phyloP scores from a whole-genome alignment of 1,284 basidiomycete genomes.

The Malassezia pachydermatis region DNA sequence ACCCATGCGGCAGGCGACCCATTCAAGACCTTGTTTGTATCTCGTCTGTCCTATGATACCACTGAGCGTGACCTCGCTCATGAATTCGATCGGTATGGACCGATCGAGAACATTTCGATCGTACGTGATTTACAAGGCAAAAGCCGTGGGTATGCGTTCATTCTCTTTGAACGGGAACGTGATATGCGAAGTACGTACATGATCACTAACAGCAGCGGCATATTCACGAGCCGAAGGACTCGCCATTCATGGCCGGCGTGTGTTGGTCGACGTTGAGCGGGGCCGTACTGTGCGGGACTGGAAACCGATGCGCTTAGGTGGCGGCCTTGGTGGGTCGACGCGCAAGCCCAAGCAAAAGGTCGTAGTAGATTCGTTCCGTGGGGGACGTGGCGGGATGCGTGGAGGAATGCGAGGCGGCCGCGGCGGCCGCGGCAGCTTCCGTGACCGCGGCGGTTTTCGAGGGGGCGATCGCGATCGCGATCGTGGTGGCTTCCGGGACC shows the following conservation, averaged over 20 bases:
- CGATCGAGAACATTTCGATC: slow-evolving; percentile 80
- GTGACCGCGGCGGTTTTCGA: slow-evolving; percentile 18
- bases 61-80: slow-evolving; percentile 81
- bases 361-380: slow-evolving; percentile 1
- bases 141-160: slow-evolving; percentile 84
- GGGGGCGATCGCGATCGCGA: slow-evolving; percentile 5
- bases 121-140: slow-evolving; percentile 73
- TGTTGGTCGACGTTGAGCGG: slow-evolving; percentile 93
- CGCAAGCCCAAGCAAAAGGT: slow-evolving; percentile 32
- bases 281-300: slow-evolving; percentile 95
- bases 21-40: slow-evolving; percentile 95
- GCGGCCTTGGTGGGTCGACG: slow-evolving; percentile 83
- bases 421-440: slow-evolving; percentile 41
- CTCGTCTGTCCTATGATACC: slow-evolving; percentile 78
- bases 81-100: slow-evolving; percentile 90
- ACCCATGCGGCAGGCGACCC: slow-evolving; percentile 90
- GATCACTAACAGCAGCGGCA: slow-evolving; percentile 58
- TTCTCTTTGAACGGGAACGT: slow-evolving; percentile 92
- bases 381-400: slow-evolving; percentile 21
- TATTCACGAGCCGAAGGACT: slow-evolving; percentile 99
- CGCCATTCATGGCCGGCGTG: slow-evolving; percentile 84
- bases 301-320: slow-evolving; percentile 90
- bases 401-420: slow-evolving; percentile 49
- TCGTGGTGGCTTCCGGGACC: slow-evolving; percentile 3
- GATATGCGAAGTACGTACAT: slow-evolving; percentile 61